Conservation (phyloP, 116 monocot genomes). For the Dioscorea cayenensis region DNA sequence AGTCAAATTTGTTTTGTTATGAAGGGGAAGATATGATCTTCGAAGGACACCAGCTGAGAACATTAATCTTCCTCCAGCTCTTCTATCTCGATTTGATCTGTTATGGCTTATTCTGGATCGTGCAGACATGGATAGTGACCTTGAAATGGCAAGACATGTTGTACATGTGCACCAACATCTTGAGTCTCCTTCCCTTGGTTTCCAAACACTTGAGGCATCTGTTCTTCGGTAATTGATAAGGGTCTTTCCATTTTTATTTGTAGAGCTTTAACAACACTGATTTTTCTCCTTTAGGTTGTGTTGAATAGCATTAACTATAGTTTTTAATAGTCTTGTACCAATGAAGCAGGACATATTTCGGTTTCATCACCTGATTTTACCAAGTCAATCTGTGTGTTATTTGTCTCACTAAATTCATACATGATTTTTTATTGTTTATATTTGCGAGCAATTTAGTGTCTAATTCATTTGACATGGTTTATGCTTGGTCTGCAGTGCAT, state of each 20-base stretch:
- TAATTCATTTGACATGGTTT: neutral
- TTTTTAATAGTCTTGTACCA: neutral
- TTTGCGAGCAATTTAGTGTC: neutral
- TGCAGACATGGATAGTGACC: slow-evolving; percentile 94
- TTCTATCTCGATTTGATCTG: slow-evolving; percentile 91
- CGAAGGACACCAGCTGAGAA: slow-evolving; percentile 97
- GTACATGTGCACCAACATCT: slow-evolving; percentile 90
- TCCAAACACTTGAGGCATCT: slow-evolving; percentile 85
- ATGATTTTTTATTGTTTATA: neutral
- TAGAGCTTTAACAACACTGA: neutral
- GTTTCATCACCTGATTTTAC: neutral
- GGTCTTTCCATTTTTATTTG: neutral
- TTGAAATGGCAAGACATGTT: slow-evolving; percentile 95
- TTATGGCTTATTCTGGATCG: slow-evolving; percentile 94
- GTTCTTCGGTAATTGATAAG: slow-evolving; percentile 59
- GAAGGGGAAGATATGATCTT: slow-evolving; percentile 96
- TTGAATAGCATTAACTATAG: neutral
- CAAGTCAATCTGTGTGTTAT: neutral
- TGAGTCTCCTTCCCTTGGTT: slow-evolving; percentile 89
- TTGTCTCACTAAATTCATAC: neutral
- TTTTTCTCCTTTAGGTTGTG: neutral
- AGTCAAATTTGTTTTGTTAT: slow-evolving; percentile 2
- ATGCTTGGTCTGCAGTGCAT: slow-evolving; percentile 41
- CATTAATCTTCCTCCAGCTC: slow-evolving; percentile 95
- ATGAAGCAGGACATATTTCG: neutral